Conservation (phyloP, 106 monocot genomes). For the Ottelia alismoides region DNA sequence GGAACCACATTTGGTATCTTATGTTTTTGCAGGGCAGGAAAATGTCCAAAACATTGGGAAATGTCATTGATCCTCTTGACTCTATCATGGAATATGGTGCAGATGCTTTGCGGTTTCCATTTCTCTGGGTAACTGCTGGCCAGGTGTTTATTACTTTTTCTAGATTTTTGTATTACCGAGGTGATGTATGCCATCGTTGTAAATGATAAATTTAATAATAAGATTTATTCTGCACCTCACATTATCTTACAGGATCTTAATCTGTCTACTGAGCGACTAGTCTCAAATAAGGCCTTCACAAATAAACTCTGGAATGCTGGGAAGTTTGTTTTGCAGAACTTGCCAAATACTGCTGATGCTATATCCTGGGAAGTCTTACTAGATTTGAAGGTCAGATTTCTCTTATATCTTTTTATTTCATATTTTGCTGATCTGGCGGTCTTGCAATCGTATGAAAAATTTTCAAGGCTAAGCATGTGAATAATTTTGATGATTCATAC, state of each 20-base stretch:
- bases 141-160: slow-evolving; percentile 33
- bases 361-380: slow-evolving; percentile 56
- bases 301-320: slow-evolving; percentile 99
- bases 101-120: slow-evolving; percentile 88
- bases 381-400: slow-evolving; percentile 50
- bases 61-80: slow-evolving; percentile 94
- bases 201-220: no score
- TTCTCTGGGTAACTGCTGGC: slow-evolving; percentile 86
- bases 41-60: slow-evolving; percentile 98
- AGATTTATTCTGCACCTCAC: no score
- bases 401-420: background rate
- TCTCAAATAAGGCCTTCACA: slow-evolving; percentile 90
- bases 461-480: no score
- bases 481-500: no score
- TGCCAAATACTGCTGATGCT: slow-evolving; percentile 53
- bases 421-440: no score
- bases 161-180: background rate
- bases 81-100: slow-evolving; percentile 93
- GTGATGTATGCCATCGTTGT: no score
- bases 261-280: slow-evolving; percentile 73
- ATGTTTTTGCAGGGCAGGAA: slow-evolving; percentile 66
- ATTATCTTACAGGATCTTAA: slow-evolving; percentile 77
- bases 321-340: slow-evolving; percentile 89
- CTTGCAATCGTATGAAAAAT: no score
- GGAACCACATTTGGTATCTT: no score